Evolutionary conservation across 768 basidiomycete genomes (phyloP).

Genomic region (Mycena amicta): DNA sequence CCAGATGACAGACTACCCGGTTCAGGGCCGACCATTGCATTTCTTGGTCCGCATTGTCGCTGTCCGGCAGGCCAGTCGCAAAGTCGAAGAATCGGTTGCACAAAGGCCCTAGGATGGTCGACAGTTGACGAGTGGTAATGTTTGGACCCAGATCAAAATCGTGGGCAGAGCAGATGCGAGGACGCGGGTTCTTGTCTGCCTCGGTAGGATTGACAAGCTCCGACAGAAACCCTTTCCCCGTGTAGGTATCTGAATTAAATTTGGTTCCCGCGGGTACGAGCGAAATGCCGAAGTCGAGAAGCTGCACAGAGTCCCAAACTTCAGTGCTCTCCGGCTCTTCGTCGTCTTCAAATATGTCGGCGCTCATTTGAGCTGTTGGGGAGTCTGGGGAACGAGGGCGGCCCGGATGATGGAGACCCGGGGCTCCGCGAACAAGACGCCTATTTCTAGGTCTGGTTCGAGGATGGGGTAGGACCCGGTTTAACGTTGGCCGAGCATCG

Average conservation of each 20-base stretch:
- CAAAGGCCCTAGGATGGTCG: constrained; percentile 45
- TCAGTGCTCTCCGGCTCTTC: neutral
- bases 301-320: constrained; percentile 2
- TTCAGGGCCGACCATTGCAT: constrained; percentile 44
- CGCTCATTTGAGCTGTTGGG: neutral
- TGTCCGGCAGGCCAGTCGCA: constrained; percentile 39
- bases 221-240: constrained; percentile 61
- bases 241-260: constrained; percentile 55
- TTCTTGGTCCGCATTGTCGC: constrained; percentile 29
- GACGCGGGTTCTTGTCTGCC: constrained; percentile 24
- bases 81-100: constrained; percentile 47
- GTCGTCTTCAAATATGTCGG: neutral
- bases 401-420: constrained; percentile 13
- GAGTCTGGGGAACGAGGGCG: neutral
- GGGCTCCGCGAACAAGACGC: too few species aligned
- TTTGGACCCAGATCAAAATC: constrained; percentile 47
- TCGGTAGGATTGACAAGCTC: constrained; percentile 52
- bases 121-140: constrained; percentile 48
- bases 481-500: too few species aligned
- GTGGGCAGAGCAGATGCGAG: constrained; percentile 31
- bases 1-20: constrained; percentile 44
- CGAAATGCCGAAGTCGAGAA: constrained; percentile 55
- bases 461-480: too few species aligned
- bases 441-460: too few species aligned
- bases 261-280: constrained; percentile 53